Evolutionary conservation across 495 filamentous ascomycete genomes (phyloP).

Genomic region (Rhizodiscina lignyota): DNA sequence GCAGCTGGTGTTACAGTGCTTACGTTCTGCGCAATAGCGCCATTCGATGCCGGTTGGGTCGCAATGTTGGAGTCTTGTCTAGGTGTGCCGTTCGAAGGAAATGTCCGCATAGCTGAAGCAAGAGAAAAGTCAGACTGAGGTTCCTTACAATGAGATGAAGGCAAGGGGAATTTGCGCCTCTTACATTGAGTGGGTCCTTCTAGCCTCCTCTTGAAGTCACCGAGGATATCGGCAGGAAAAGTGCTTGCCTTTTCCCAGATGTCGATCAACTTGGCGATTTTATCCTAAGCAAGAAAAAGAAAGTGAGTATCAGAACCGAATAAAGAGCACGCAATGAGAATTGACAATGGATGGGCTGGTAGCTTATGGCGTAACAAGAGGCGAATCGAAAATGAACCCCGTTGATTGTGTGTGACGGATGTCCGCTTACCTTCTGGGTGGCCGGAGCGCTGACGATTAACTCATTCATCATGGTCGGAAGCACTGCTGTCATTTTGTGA

Average conservation of each 20-base stretch:
- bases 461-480: conserved; percentile 89
- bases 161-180: background rate
- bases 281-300: conserved; percentile 43
- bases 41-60: background rate
- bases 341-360: too few relatives aligned
- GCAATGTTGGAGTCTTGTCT: background rate
- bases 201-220: conserved; percentile 73
- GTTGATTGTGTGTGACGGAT: too few relatives aligned
- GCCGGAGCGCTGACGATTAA: conserved; percentile 75
- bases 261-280: conserved; percentile 87
- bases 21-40: background rate
- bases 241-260: conserved; percentile 96
- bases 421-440: conserved; percentile 99
- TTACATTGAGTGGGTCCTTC: conserved; percentile 32
- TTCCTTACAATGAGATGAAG: too few relatives aligned
- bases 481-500: conserved; percentile 86
- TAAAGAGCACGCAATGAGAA: background rate
- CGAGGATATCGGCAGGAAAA: conserved; percentile 70
- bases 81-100: too few relatives aligned
- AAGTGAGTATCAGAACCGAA: background rate
- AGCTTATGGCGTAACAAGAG: too few relatives aligned
- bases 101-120: too few relatives aligned
- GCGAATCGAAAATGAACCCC: too few relatives aligned
- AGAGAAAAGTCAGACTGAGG: too few relatives aligned
- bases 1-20: background rate